Evolutionary conservation across 257 asterid species (phyloP).

Genomic region (Solanum habrochaites): DNA sequence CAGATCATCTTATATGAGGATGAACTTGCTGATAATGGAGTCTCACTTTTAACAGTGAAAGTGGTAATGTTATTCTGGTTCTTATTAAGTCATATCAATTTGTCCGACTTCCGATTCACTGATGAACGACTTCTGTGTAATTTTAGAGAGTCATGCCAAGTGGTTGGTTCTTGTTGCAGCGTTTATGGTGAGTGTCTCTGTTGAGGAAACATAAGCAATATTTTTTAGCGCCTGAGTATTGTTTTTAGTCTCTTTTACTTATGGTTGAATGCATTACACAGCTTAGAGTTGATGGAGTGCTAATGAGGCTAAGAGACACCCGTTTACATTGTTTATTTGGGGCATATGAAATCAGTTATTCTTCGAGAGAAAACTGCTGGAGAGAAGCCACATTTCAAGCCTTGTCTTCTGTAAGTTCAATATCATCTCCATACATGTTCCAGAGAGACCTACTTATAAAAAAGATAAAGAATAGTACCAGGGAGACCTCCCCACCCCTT

Average conservation of each 20-base stretch:
- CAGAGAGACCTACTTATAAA: neutral
- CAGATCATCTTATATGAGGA: constrained; percentile 94
- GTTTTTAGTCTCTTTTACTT: neutral
- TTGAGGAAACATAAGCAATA: neutral
- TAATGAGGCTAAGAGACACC: constrained; percentile 94
- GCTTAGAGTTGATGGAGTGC: constrained; percentile 99
- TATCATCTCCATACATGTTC: neutral
- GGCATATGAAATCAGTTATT: constrained; percentile 37
- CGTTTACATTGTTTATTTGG: constrained; percentile 75
- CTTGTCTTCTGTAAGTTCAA: constrained; percentile 46
- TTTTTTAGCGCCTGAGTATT: neutral
- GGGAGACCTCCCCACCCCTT: neutral
- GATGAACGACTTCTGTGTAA: constrained; percentile 14
- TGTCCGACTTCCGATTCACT: neutral
- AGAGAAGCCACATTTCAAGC: constrained; percentile 72
- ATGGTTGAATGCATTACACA: constrained; percentile 8
- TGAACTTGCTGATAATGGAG: constrained; percentile 95
- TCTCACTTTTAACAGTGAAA: constrained; percentile 91
- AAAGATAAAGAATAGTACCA: neutral
- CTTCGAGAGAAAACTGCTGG: constrained; percentile 90
- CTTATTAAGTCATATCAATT: neutral
- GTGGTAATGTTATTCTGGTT: constrained; percentile 51
- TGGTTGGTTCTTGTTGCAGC: constrained; percentile 92
- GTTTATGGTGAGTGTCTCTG: constrained; percentile 70
- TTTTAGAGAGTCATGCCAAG: constrained; percentile 98